These are phyloP conservation scores for Corniculantispora saksenae DNA, from an alignment of 2,329 filamentous ascomycete species.

Conservation along the genomic window DNA sequence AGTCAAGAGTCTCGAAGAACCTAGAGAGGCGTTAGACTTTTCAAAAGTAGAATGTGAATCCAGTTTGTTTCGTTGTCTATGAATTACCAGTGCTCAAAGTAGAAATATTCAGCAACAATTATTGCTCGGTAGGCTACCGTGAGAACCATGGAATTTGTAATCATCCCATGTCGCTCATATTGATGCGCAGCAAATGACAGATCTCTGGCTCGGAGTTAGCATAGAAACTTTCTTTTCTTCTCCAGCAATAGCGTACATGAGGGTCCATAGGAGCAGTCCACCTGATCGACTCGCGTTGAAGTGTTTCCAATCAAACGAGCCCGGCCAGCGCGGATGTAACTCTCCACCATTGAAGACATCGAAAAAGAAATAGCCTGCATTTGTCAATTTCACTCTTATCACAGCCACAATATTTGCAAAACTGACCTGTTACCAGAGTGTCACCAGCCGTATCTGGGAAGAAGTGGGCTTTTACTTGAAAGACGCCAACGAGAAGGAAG, in stretches of 20 bases:
- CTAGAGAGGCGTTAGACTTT: background rate
- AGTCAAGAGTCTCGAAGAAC: background rate
- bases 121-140: background rate
- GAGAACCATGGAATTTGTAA: background rate
- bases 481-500: background rate
- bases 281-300: too few relatives aligned
- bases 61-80: too few relatives aligned
- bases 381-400: background rate
- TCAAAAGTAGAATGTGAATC: background rate
- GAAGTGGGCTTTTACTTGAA: background rate
- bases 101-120: background rate
- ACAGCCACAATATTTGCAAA: background rate
- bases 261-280: too few relatives aligned
- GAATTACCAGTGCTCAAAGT: background rate
- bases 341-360: background rate
- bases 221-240: background rate
- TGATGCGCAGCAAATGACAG: background rate
- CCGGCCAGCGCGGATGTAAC: background rate
- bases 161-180: background rate
- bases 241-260: background rate
- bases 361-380: background rate
- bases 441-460: background rate
- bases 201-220: background rate
- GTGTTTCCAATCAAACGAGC: background rate
- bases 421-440: background rate